Conservation (phyloP, 1,284 basidiomycete species). For the Fomitopsis schrenkii region DNA sequence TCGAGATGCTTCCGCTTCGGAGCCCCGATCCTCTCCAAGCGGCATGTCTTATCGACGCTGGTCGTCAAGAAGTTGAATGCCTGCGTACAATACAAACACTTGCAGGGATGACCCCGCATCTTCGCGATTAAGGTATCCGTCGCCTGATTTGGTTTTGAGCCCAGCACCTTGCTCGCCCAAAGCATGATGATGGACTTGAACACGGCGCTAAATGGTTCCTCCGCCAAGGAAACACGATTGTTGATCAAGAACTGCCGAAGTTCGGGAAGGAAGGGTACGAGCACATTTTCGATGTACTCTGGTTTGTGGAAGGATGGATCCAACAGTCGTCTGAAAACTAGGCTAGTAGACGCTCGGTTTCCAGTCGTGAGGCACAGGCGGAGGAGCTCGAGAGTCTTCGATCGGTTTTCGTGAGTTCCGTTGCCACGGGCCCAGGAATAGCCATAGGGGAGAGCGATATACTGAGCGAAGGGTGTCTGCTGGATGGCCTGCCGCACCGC, state of each 20-base stretch:
- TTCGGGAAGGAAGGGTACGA: not conserved
- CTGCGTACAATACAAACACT: not conserved
- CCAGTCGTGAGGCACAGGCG: not conserved
- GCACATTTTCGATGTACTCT: not conserved
- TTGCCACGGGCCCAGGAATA: no score
- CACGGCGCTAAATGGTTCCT: not conserved
- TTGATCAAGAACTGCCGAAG: not conserved
- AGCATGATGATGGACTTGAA: not conserved
- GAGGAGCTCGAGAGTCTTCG: not conserved
- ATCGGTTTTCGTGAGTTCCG: no score
- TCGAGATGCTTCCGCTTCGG: not conserved
- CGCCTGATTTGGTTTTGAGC: not conserved
- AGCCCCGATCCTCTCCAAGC: not conserved
- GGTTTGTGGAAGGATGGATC: not conserved
- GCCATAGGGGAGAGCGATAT: no score
- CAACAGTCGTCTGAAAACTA: not conserved
- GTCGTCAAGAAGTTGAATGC: not conserved
- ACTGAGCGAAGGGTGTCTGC: no score
- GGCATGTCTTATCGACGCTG: not conserved
- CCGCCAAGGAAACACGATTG: not conserved
- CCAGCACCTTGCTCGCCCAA: not conserved
- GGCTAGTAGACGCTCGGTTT: not conserved
- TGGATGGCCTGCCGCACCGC: no score
- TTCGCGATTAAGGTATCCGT: not conserved
- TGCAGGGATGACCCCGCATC: not conserved